Evolutionary conservation across 192 early-diverging fungal species (phyloP).

Genomic region (Allomyces javanicus): DNA sequence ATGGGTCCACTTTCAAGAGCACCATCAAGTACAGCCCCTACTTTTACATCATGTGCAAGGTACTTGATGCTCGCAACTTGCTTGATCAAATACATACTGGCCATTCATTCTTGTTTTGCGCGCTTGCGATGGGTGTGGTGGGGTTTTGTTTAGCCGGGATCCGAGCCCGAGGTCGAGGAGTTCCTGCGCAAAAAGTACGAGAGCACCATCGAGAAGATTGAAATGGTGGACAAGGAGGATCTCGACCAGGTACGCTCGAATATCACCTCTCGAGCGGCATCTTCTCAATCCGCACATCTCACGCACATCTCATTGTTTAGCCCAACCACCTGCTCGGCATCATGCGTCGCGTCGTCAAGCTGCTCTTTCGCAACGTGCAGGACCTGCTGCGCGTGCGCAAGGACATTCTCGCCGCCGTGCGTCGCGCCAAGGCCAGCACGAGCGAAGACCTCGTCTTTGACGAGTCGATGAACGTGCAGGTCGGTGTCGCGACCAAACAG

Average conservation of each 20-base stretch:
- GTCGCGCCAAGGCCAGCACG: conserved; percentile 37
- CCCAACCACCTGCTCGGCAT: conserved; percentile 74
- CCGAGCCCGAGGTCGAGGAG: conserved; percentile 68
- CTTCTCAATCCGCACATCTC: background rate
- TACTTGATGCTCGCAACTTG: conserved; percentile 6
- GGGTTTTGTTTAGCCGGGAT: conserved; percentile 25
- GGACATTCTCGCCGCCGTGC: conserved; percentile 42
- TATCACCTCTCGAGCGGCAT: background rate
- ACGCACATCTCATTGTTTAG: conserved; percentile 15
- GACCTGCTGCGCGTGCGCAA: conserved; percentile 60
- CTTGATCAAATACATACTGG: conserved; percentile 1
- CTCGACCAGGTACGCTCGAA: conserved; percentile 38
- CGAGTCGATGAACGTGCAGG: conserved; percentile 2
- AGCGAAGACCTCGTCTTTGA: background rate
- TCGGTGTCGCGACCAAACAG: background rate
- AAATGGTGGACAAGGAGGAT: conserved; percentile 58
- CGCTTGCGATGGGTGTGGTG: no score
- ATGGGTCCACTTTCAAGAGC: conserved; percentile 70
- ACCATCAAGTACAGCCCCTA: conserved; percentile 75
- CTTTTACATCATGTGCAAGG: conserved; percentile 71
- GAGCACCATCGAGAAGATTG: conserved; percentile 37
- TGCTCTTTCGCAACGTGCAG: conserved; percentile 64
- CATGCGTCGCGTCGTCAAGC: conserved; percentile 47
- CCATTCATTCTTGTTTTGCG: background rate
- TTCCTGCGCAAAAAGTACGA: conserved; percentile 54